These are phyloP conservation scores for Ascochyta pisi DNA, from an alignment of 2,329 filamentous ascomycete species.

Conservation along the genomic window DNA sequence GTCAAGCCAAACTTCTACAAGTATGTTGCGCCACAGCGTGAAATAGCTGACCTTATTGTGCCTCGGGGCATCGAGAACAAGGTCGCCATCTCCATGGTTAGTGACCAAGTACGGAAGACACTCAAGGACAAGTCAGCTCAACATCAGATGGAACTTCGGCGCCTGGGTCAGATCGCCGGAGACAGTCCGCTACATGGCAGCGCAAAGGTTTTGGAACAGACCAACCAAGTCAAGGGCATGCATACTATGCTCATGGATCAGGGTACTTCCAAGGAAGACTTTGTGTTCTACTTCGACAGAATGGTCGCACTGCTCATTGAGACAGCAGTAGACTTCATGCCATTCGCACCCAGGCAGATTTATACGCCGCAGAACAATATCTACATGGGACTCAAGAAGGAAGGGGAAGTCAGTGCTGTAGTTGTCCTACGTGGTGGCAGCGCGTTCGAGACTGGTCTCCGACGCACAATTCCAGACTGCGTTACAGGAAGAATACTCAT, in stretches of 20 bases:
- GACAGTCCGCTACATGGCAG: constrained; percentile 76
- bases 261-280: constrained; percentile 81
- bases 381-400: constrained; percentile 75
- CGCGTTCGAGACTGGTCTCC: constrained; percentile 84
- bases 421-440: constrained; percentile 88
- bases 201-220: constrained; percentile 76
- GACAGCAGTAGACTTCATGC: constrained; percentile 61
- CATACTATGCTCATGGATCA: constrained; percentile 88
- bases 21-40: constrained; percentile 90
- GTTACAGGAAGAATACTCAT: constrained; percentile 88
- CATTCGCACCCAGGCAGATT: constrained; percentile 69
- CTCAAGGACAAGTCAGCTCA: constrained; percentile 83
- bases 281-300: constrained; percentile 97
- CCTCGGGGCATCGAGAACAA: constrained; percentile 93
- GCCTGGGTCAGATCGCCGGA: constrained; percentile 74
- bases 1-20: constrained; percentile 97
- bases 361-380: constrained; percentile 72
- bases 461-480: constrained; percentile 91
- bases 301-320: constrained; percentile 86
- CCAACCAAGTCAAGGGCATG: constrained; percentile 83
- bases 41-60: constrained; percentile 93
- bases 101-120: constrained; percentile 88
- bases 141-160: constrained; percentile 80
- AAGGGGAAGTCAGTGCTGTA: constrained; percentile 73
- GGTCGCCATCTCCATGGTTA: constrained; percentile 94